Conservation (phyloP, 2,329 filamentous ascomycete genomes). For the Magnaporthales sp. region DNA sequence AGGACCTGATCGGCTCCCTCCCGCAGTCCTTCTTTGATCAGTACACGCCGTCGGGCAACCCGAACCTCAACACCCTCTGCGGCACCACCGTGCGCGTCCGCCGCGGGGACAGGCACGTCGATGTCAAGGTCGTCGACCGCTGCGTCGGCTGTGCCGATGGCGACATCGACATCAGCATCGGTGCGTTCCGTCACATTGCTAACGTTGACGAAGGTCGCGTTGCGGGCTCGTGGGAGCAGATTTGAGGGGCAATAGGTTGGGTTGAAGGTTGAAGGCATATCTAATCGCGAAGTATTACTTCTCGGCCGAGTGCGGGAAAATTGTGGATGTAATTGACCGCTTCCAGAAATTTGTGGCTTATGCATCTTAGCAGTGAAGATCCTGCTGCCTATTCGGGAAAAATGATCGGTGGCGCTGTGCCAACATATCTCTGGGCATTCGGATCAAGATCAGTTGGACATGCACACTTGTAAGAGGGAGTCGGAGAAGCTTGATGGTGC, state of each 20-base stretch:
- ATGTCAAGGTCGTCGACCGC: slow-evolving; percentile 60
- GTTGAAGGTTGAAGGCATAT: not conserved
- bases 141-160: slow-evolving; percentile 40
- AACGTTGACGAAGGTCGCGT: slow-evolving; percentile 31
- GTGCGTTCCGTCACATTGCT: slow-evolving; percentile 37
- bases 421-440: not conserved
- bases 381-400: not conserved
- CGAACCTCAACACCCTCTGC: slow-evolving; percentile 22
- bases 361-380: not conserved
- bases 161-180: slow-evolving; percentile 40
- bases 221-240: slow-evolving; percentile 25
- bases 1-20: slow-evolving; percentile 8
- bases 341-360: not conserved
- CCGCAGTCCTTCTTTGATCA: slow-evolving; percentile 7
- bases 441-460: not conserved
- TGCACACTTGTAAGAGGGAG: not conserved
- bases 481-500: not conserved
- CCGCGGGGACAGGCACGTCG: slow-evolving; percentile 23
- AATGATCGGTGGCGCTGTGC: not conserved
- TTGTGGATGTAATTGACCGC: not conserved
- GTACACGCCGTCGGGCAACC: not conserved
- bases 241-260: slow-evolving; percentile 7
- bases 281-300: not conserved
- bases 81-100: slow-evolving; percentile 54
- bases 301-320: not conserved